A percentile compares a stretch with the other conserved stretches of the same genome.
phyloP scores from a whole-genome alignment of 1,284 basidiomycete genomes.

The Malassezia caprae region DNA sequence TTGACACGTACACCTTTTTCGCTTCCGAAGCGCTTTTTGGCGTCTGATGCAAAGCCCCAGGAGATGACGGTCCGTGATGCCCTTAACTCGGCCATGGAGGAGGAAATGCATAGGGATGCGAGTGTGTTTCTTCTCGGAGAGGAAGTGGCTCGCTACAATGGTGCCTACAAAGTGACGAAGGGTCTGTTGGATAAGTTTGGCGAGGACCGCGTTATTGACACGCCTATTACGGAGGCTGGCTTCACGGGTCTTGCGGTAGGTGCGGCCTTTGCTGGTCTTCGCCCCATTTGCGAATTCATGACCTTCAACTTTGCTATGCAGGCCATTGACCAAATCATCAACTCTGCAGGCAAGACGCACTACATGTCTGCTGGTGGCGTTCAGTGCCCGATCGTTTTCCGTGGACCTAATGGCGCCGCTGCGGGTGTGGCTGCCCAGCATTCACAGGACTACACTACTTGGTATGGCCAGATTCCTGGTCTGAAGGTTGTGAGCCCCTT shows the following conservation, averaged over 20 bases:
- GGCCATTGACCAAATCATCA: slow-evolving; percentile 99
- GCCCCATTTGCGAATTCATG: slow-evolving; percentile 99
- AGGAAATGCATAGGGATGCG: slow-evolving; percentile 96
- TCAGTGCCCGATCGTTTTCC: slow-evolving; percentile 95
- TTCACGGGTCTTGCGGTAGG: slow-evolving; percentile 95
- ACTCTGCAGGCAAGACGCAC: slow-evolving; percentile 99
- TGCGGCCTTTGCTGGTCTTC: slow-evolving; percentile 81
- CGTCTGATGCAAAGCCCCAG: slow-evolving; percentile 27
- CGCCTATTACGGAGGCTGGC: slow-evolving; percentile 86
- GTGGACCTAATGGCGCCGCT: slow-evolving; percentile 97
- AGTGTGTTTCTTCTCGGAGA: slow-evolving; percentile 92
- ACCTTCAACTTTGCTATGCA: slow-evolving; percentile 59
- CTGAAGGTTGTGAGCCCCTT: slow-evolving; percentile 96
- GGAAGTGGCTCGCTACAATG: slow-evolving; percentile 75
- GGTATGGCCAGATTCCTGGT: slow-evolving; percentile 94
- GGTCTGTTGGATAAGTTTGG: slow-evolving; percentile 98
- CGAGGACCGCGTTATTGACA: slow-evolving; percentile 92
- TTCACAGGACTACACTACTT: slow-evolving; percentile 53
- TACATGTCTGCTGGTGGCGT: slow-evolving; percentile 99
- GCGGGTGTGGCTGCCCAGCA: slow-evolving; percentile 78
- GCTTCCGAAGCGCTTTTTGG: slow-evolving; percentile 3
- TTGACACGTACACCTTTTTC: neutral
- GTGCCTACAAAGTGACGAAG: slow-evolving; percentile 50
- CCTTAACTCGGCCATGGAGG: slow-evolving; percentile 95
- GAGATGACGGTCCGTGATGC: slow-evolving; percentile 98